These are phyloP conservation scores for Chimonanthus salicifolius DNA, from an alignment of 164 flowering plant species.

Conservation along the genomic window DNA sequence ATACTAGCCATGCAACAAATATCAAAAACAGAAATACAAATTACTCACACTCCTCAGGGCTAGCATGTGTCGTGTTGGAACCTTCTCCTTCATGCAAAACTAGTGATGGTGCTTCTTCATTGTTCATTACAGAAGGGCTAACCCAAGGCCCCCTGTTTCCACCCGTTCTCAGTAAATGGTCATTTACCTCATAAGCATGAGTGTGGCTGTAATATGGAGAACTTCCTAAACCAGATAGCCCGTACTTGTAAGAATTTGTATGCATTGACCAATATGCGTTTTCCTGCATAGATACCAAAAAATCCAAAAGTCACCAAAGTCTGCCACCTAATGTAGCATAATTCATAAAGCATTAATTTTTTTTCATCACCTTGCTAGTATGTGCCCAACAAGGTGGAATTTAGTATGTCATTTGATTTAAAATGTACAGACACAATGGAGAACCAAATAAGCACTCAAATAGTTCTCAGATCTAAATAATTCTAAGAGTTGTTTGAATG, in stretches of 20 bases:
- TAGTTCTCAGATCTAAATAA: neutral
- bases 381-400: neutral
- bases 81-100: slow-evolving; percentile 36
- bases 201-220: slow-evolving; percentile 39
- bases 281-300: slow-evolving; percentile 43
- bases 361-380: too few relatives aligned
- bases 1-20: neutral
- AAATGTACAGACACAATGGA: neutral
- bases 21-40: slow-evolving; percentile 3
- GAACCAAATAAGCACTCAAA: neutral
- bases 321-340: neutral
- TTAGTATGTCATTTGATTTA: neutral
- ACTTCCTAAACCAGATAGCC: slow-evolving; percentile 42
- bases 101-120: slow-evolving; percentile 29
- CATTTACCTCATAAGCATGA: slow-evolving; percentile 37
- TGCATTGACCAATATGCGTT: slow-evolving; percentile 43
- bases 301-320: neutral
- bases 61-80: slow-evolving; percentile 29
- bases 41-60: slow-evolving; percentile 53
- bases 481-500: neutral
- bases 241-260: slow-evolving; percentile 56
- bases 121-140: slow-evolving; percentile 25
- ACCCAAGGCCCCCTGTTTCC: slow-evolving; percentile 41
- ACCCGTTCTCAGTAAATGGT: slow-evolving; percentile 28
- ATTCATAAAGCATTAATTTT: neutral